A percentile compares a stretch with the other conserved stretches of the same genome.
phyloP scores from a whole-genome alignment of 2,329 filamentous ascomycete species.

The Plenodomus tracheiphilus region DNA sequence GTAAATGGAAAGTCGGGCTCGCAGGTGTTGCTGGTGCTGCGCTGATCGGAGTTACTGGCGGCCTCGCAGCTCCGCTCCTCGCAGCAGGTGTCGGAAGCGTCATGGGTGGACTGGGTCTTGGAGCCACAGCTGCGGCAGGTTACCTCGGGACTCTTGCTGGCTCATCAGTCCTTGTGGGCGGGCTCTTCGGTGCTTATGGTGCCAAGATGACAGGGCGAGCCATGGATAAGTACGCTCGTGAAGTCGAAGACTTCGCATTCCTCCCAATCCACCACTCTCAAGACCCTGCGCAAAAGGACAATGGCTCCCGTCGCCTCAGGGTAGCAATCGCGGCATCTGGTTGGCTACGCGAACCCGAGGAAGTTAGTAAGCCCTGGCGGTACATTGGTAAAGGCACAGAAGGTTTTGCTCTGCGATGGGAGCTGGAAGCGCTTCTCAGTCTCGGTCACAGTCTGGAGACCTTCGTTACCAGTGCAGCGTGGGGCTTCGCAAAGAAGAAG shows the following conservation, averaged over 20 bases:
- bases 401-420: constrained; percentile 82
- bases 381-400: constrained; percentile 74
- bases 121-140: constrained; percentile 72
- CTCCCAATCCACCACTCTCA: constrained; percentile 62
- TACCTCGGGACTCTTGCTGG: constrained; percentile 80
- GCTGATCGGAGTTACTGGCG: constrained; percentile 79
- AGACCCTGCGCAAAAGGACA: constrained; percentile 54
- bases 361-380: constrained; percentile 78
- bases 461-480: constrained; percentile 79
- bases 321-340: constrained; percentile 84
- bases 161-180: constrained; percentile 77
- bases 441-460: constrained; percentile 77
- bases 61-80: constrained; percentile 75
- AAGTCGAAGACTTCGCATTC: constrained; percentile 88
- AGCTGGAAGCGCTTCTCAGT: constrained; percentile 74
- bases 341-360: constrained; percentile 73
- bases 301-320: constrained; percentile 60
- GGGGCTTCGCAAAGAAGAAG: constrained; percentile 73
- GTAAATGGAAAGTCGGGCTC: constrained; percentile 81
- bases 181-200: constrained; percentile 90
- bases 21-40: constrained; percentile 87
- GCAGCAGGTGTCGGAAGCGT: constrained; percentile 78
- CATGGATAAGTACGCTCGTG: constrained; percentile 84
- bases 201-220: constrained; percentile 80
- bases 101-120: constrained; percentile 76